Evolutionary conservation across 345 rosid species (phyloP), one percentile per base, ranked within the genome.

Genomic region (Bretschneidera sinensis): DNA sequence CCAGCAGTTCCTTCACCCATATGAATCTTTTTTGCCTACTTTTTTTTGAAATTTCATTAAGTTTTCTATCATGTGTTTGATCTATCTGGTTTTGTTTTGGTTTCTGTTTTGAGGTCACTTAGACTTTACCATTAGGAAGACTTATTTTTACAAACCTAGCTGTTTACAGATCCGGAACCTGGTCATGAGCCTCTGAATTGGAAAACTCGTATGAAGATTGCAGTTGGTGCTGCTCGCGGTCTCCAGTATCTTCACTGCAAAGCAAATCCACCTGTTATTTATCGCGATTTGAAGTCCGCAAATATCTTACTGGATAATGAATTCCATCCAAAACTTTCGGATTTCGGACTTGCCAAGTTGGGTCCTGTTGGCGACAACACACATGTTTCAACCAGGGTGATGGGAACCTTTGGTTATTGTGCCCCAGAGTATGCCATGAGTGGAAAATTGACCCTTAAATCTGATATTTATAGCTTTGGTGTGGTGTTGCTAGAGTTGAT

Each of bases 391-490:
- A 89, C 98, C 5, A 78, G 98, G 48, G 98, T 92, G 57, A 94
- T 94, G 97, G 99, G 99, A 69, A 94, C 99, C 18, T 88, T 90
- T 39, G 99, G 99, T 13, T 94, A 94, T 62, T 94, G 99, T 63
- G 99, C 99, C 21, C 99, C 99, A 0, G 99, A 94, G 68, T 94
- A 94, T 22, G 97, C 97, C 24, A 91, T 90, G 97, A 94, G 95
- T 35, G 99, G 99, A 49, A 90, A 91, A 60, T 63, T 94, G 76
- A 94, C 99, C 47, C 79, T 83, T 11, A 90, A 88, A 72, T 94
- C 99, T 34, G 99, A 94, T 72, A 88, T 94, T 45, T 94, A 94
- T 79, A 71, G 97, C 78, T 94, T 90, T n/a, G 99, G 99, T 51
- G 99, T 91, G 28, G 96, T 94, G 59, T 63, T 94, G 62, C 70